Base-by-base conservation (phyloP, 495 filamentous ascomycete genomes). In the Cryomyces minteri region DNA sequence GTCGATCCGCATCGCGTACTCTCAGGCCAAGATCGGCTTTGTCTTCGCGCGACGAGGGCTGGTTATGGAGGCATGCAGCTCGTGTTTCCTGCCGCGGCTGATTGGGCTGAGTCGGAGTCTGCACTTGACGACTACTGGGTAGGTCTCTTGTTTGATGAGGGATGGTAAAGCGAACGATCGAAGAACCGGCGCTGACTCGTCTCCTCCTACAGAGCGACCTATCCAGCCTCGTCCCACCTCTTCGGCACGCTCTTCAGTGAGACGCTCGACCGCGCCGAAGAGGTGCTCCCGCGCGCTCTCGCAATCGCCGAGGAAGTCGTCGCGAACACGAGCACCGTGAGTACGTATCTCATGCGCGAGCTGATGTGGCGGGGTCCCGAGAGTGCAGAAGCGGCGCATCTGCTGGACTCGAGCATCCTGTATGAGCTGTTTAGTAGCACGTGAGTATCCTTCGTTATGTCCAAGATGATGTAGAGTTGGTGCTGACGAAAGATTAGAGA, bases 41-140 rank as follows among this genome's bases (percentile, higher is more conserved):
- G 74, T 79, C 31, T 82, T 80, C 57, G 67, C 65, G 41, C 66
- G 76, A 18, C 64, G 76, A 11, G 77, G 76, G 1, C 64, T 80
- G 43, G 63, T 69, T 33, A 72, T 74, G 68, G 77, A 82, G 56
- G 77, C 74, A 28, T 71, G 68, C 52, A 70, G 65, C n/a, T 72
- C 68, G 12, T 82, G 66, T 51, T 82, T 77, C 62, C 64, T 80
- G 1, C 75, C 77, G 5, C 66, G 72, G 4, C 53, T 80, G 32
- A 67, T 82, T 47, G 76, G 77, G 4, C 56, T 67, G 49, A 64
- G 62, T 6, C 67, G 69, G 28, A 74, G 75, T 9, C 69, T 73
- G 52, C 70, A 76, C 47, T 66, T 90, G 28, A 80, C 60, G 34
- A 71, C 67, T 11, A 70, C 67, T 5, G 68, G 68, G 25, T 41